Percentiles rank a stretch among this genome's conserved stretches.
Conservation (phyloP, 2,329 filamentous ascomycete genomes). For the Daldinia sp. region DNA sequence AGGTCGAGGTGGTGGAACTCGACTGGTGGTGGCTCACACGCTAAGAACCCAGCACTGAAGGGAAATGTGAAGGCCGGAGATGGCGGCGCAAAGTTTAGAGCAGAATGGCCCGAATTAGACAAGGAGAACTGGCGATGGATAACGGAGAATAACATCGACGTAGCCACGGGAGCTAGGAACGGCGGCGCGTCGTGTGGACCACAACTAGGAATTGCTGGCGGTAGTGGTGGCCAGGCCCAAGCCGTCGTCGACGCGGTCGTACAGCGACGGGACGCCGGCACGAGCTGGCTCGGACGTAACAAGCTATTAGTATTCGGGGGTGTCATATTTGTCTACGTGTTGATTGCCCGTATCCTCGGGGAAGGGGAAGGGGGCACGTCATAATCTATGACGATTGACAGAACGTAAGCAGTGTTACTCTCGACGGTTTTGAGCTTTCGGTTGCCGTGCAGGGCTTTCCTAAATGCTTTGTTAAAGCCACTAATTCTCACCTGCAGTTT, state of each 20-base stretch:
- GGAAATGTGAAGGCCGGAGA: conserved; percentile 92
- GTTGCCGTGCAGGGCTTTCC: neutral
- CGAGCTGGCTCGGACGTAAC: conserved; percentile 83
- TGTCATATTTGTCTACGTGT: conserved; percentile 80
- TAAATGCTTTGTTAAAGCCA: neutral
- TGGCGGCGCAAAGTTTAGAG: conserved; percentile 86
- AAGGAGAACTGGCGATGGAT: conserved; percentile 94
- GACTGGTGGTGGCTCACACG: conserved; percentile 82
- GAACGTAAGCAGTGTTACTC: neutral
- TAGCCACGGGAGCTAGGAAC: conserved; percentile 74
- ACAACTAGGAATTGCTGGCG: conserved; percentile 67
- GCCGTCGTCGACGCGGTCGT: conserved; percentile 78
- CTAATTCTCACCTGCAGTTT: neutral
- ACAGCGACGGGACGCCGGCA: conserved; percentile 80
- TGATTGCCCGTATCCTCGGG: conserved; percentile 78
- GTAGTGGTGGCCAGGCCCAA: conserved; percentile 71
- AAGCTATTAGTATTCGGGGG: conserved; percentile 77
- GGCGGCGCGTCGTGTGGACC: conserved; percentile 58
- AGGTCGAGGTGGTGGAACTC: conserved; percentile 96
- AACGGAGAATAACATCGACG: conserved; percentile 80
- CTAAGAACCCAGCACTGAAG: conserved; percentile 64
- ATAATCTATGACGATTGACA: conserved; percentile 1
- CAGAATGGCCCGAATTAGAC: conserved; percentile 91
- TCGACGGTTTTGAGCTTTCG: neutral
- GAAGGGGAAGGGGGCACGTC: conserved; percentile 46